Conservation (phyloP, 2,329 filamentous ascomycete genomes). For the Rachicladosporium sp. region DNA sequence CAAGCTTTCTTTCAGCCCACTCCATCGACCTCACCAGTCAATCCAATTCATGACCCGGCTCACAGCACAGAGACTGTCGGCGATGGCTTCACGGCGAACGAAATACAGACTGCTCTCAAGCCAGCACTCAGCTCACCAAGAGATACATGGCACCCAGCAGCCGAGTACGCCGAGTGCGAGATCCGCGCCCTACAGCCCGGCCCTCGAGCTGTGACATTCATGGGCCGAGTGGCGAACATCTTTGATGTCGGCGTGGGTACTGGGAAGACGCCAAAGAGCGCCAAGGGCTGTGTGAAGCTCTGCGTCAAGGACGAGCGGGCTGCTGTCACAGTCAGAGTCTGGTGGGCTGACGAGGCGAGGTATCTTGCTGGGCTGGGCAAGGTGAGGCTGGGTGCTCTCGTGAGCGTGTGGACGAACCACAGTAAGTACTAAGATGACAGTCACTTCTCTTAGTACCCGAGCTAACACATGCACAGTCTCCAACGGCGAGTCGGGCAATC, state of each 20-base stretch:
- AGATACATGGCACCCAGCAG: slow-evolving; percentile 33
- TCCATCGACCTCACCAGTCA: slow-evolving; percentile 14
- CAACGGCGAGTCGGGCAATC: slow-evolving; percentile 30
- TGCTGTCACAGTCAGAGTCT: slow-evolving; percentile 36
- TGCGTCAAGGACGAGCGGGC: slow-evolving; percentile 45
- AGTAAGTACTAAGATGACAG: slow-evolving; percentile 9
- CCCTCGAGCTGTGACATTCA: slow-evolving; percentile 38
- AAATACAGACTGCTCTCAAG: slow-evolving; percentile 21
- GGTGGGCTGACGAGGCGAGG: slow-evolving; percentile 26
- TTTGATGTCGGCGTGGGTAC: slow-evolving; percentile 29
- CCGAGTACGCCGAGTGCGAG: slow-evolving; percentile 32
- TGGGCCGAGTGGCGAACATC: slow-evolving; percentile 46
- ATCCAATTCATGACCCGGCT: slow-evolving; percentile 1
- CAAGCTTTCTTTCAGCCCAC: slow-evolving; percentile 31
- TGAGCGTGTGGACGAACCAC: slow-evolving; percentile 46
- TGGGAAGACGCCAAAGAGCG: slow-evolving; percentile 31
- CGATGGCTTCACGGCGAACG: slow-evolving; percentile 43
- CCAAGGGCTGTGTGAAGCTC: slow-evolving; percentile 41
- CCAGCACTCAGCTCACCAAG: slow-evolving; percentile 15
- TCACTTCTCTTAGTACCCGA: not conserved
- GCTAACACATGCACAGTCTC: slow-evolving; percentile 25
- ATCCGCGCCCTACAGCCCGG: slow-evolving; percentile 40
- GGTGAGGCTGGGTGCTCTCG: slow-evolving; percentile 42
- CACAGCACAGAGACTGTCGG: slow-evolving; percentile 17
- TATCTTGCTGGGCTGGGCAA: slow-evolving; percentile 9